Evolutionary conservation across 257 asterid species (phyloP).

Genomic region (Solanum chiquidenum): DNA sequence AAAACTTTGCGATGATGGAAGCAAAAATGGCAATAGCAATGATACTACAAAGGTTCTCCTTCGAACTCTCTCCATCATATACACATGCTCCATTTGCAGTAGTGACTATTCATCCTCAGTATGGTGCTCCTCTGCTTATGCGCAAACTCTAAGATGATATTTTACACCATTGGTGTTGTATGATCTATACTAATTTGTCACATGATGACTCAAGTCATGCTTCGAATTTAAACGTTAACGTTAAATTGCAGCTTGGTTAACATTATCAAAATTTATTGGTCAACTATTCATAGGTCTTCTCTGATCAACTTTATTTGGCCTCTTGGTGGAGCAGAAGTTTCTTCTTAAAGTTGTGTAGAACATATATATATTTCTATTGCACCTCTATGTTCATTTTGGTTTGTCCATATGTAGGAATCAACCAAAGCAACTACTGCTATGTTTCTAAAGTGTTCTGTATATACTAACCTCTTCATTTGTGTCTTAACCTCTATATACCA

Average conservation of each 20-base stretch:
- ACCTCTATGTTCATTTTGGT: background rate
- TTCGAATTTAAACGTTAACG: background rate
- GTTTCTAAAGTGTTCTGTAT: background rate
- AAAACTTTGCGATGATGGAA: slow-evolving; percentile 21
- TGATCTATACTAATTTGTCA: background rate
- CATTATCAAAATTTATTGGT: background rate
- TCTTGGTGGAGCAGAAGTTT: background rate
- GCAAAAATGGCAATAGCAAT: slow-evolving; percentile 22
- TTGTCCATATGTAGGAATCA: background rate
- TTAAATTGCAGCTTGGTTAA: background rate
- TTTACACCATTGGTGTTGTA: background rate
- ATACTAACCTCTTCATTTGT: background rate
- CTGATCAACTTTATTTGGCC: background rate
- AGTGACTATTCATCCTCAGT: slow-evolving; percentile 21
- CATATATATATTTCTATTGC: background rate
- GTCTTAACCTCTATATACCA: background rate
- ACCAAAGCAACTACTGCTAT: background rate
- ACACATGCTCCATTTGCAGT: slow-evolving; percentile 19
- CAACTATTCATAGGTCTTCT: too few species aligned
- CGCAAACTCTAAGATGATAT: slow-evolving; percentile 4
- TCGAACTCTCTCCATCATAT: slow-evolving; percentile 22
- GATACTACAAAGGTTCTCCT: slow-evolving; percentile 22
- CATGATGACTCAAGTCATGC: background rate
- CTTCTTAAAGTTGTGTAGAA: background rate
- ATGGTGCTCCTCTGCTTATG: slow-evolving; percentile 20